Evolutionary conservation across 2,329 filamentous ascomycete genomes (phyloP).

Genomic region (Parascedosporium putredinis): DNA sequence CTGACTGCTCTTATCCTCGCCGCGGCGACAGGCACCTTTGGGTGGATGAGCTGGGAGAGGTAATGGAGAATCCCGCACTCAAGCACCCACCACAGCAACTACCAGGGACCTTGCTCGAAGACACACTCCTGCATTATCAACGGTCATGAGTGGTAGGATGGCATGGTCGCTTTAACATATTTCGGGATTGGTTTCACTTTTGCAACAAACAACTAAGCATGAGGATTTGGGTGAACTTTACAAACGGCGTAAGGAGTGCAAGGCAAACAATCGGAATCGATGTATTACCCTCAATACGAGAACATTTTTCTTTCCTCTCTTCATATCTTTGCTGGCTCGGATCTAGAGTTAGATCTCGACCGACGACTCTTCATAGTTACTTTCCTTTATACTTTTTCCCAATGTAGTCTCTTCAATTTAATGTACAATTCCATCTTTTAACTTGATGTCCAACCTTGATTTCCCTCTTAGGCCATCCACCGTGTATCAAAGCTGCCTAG

Average conservation of each 20-base stretch:
- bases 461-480: too few relatives aligned
- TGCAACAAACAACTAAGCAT: neutral
- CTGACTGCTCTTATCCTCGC: constrained; percentile 34
- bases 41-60: constrained; percentile 36
- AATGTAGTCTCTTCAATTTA: neutral
- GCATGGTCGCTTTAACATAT: too few relatives aligned
- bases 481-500: too few relatives aligned
- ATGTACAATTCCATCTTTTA: neutral
- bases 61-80: too few relatives aligned
- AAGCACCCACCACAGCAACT: too few relatives aligned
- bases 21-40: constrained; percentile 28
- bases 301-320: neutral
- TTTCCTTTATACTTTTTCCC: neutral
- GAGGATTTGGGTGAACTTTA: neutral
- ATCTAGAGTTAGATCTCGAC: too few relatives aligned
- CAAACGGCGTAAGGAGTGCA: neutral
- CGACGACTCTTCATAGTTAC: neutral
- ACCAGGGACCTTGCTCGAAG: too few relatives aligned
- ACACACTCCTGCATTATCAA: too few relatives aligned
- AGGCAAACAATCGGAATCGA: neutral
- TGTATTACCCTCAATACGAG: neutral
- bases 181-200: neutral
- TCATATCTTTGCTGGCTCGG: too few relatives aligned
- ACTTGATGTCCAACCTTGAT: neutral
- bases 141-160: too few relatives aligned